Evolutionary conservation across 1,284 basidiomycete species (phyloP).

Genomic region (Tausonia pullulans): DNA sequence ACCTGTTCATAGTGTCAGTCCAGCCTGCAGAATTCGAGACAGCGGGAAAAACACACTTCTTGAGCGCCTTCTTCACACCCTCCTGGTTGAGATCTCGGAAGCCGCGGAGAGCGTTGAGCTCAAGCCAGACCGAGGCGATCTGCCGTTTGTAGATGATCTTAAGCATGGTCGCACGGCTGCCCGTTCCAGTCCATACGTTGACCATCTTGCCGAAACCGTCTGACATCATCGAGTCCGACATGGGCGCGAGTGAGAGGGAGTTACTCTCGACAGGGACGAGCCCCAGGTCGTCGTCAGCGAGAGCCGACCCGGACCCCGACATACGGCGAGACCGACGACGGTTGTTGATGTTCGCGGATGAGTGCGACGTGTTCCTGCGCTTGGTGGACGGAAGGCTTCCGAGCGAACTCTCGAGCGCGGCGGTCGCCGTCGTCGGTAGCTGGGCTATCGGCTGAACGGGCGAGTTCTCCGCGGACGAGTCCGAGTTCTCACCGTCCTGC

Average conservation of each 20-base stretch:
- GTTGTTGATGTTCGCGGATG: too few relatives aligned
- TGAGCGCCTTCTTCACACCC: constrained; percentile 91
- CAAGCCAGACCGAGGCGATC: constrained; percentile 77
- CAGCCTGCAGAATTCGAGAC: constrained; percentile 4
- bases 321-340: too few relatives aligned
- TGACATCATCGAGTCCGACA: constrained; percentile 10
- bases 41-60: constrained; percentile 53
- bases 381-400: too few relatives aligned
- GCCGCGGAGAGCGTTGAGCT: constrained; percentile 72
- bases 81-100: constrained; percentile 90
- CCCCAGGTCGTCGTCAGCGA: constrained; percentile 9
- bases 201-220: constrained; percentile 18
- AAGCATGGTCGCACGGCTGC: constrained; percentile 77
- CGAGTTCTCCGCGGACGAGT: constrained; percentile 16
- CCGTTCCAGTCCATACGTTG: constrained; percentile 63
- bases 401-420: too few relatives aligned
- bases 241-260: not conserved
- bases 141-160: constrained; percentile 83
- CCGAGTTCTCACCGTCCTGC: constrained; percentile 3
- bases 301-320: not conserved
- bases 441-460: not conserved
- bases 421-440: too few relatives aligned
- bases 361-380: too few relatives aligned
- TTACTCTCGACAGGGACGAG: constrained; percentile 10
- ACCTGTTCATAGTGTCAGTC: constrained; percentile 40